phyloP scores from a whole-genome alignment of 164 flowering plant species.

The Platanus orientalis region DNA sequence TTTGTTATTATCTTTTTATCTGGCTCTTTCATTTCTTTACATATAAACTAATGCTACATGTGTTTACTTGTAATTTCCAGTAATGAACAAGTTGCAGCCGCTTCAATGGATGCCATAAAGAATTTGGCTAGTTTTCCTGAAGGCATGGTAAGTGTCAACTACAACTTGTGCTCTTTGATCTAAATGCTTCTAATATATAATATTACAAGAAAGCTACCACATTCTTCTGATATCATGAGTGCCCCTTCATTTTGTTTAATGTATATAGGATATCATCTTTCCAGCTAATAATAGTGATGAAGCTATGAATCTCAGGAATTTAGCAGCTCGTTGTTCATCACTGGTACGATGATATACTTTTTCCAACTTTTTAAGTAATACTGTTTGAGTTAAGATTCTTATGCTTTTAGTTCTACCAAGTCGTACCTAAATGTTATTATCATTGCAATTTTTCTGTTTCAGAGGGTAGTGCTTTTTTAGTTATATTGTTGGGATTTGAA shows the following conservation, averaged over 20 bases:
- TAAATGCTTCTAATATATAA: neutral
- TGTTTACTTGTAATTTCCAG: conserved; percentile 33
- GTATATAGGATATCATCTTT: conserved; percentile 58
- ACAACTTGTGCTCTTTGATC: neutral
- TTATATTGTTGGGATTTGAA: too few species aligned
- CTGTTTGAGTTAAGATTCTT: neutral
- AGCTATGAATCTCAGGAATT: conserved; percentile 48
- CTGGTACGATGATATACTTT: conserved; percentile 45
- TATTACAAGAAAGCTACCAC: neutral
- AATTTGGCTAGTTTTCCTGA: conserved; percentile 48
- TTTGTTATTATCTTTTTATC: conserved; percentile 2
- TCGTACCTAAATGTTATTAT: neutral
- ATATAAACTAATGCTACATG: neutral
- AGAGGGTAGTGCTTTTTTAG: too few species aligned
- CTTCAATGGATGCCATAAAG: conserved; percentile 68
- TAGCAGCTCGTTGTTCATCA: conserved; percentile 63
- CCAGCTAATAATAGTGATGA: conserved; percentile 43
- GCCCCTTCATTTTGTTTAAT: conserved; percentile 3
- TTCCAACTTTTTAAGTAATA: neutral
- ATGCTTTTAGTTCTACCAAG: neutral
- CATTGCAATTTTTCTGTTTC: neutral
- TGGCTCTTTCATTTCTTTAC: neutral
- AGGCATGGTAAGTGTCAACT: conserved; percentile 56
- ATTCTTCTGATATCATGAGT: conserved; percentile 6
- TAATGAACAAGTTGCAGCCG: conserved; percentile 65